Conservation (phyloP, 78 protist species). For the Dictyostelium brefeldianum region DNA sequence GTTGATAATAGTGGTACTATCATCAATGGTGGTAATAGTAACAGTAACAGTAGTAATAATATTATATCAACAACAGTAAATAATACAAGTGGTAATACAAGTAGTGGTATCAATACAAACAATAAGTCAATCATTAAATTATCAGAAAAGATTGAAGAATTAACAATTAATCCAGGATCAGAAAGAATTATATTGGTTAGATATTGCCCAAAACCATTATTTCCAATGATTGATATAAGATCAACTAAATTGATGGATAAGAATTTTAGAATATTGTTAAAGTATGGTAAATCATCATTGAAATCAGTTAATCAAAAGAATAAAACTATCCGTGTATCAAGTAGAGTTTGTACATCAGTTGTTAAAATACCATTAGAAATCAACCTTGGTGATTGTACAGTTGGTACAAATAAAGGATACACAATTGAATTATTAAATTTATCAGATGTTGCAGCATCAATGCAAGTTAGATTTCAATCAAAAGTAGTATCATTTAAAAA, state of each 20-base stretch:
- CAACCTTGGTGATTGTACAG: slow-evolving; percentile 84
- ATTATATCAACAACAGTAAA: too few relatives aligned
- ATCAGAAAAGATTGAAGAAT: slow-evolving; percentile 46
- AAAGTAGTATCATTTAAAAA: slow-evolving; percentile 48
- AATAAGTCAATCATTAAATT: too few relatives aligned
- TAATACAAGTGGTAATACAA: neutral
- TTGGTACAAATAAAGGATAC: slow-evolving; percentile 10
- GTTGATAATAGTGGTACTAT: too few relatives aligned
- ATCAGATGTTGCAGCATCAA: slow-evolving; percentile 77
- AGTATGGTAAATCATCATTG: slow-evolving; percentile 32
- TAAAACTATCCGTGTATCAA: slow-evolving; percentile 42
- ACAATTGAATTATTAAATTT: slow-evolving; percentile 22
- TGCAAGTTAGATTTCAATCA: slow-evolving; percentile 47
- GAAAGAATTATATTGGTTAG: slow-evolving; percentile 51
- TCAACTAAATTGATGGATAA: slow-evolving; percentile 4
- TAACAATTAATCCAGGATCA: slow-evolving; percentile 67
- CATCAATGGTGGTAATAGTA: neutral
- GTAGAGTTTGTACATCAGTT: slow-evolving; percentile 82
- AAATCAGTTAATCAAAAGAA: slow-evolving; percentile 6
- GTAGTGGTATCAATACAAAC: neutral
- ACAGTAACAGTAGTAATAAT: neutral
- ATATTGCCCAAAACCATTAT: slow-evolving; percentile 54
- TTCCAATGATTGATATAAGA: slow-evolving; percentile 1
- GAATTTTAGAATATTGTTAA: slow-evolving; percentile 45
- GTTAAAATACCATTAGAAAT: slow-evolving; percentile 54